Evolutionary conservation across 306 rosid species (phyloP).

Genomic region (Prinsepia uniflora): DNA sequence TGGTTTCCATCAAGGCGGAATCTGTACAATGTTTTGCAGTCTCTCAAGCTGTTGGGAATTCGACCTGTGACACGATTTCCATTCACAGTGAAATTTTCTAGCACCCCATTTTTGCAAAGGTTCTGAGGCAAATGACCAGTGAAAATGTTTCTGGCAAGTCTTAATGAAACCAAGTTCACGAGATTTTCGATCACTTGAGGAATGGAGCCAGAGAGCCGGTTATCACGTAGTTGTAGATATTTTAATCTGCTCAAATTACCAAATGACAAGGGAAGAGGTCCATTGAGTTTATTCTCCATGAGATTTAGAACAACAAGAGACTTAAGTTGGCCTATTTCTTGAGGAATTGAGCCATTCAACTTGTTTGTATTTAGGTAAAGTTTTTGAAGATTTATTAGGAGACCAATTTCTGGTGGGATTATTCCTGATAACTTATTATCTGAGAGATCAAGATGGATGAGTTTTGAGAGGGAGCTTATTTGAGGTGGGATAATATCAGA

Average conservation of each 20-base stretch:
- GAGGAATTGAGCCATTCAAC: background rate
- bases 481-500: background rate
- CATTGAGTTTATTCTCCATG: conserved; percentile 19
- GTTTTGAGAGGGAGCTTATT: background rate
- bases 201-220: conserved; percentile 31
- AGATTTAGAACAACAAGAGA: conserved; percentile 27
- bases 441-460: background rate
- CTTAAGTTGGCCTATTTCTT: background rate
- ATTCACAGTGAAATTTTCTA: conserved; percentile 37
- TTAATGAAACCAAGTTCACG: conserved; percentile 16
- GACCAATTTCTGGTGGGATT: background rate
- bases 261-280: conserved; percentile 5
- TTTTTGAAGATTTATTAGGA: background rate
- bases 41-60: conserved; percentile 38
- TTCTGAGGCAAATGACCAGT: conserved; percentile 36
- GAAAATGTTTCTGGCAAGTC: conserved; percentile 37
- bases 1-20: conserved; percentile 42
- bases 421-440: background rate
- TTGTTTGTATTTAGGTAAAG: background rate
- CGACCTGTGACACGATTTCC: conserved; percentile 34
- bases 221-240: conserved; percentile 25
- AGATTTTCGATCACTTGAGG: conserved; percentile 27
- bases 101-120: conserved; percentile 19
- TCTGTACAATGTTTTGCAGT: conserved; percentile 35
- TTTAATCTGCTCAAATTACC: conserved; percentile 29